Conservation (phyloP, 2,329 filamentous ascomycete species). For the Penicillium sp. region DNA sequence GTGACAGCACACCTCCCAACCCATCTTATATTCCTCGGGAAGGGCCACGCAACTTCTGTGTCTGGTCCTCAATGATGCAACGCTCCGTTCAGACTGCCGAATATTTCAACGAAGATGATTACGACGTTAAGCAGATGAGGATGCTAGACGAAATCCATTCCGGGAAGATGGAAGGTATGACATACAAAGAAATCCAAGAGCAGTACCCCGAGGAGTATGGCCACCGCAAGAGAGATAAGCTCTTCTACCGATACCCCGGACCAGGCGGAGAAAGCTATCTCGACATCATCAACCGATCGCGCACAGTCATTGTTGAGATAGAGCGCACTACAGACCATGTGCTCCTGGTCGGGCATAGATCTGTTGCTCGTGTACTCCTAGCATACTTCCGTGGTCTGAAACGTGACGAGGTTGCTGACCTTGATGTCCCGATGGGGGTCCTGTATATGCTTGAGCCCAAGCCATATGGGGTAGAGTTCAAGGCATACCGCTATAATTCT, state of each 20-base stretch:
- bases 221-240: slow-evolving; percentile 78
- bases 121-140: slow-evolving; percentile 95
- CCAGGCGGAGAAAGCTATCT: slow-evolving; percentile 95
- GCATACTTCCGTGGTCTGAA: slow-evolving; percentile 95
- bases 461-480: slow-evolving; percentile 96
- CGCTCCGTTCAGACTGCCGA: slow-evolving; percentile 84
- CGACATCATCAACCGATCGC: slow-evolving; percentile 91
- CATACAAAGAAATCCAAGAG: slow-evolving; percentile 83
- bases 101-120: slow-evolving; percentile 92
- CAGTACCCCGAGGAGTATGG: slow-evolving; percentile 77
- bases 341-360: slow-evolving; percentile 87
- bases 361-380: slow-evolving; percentile 85
- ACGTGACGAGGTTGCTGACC: slow-evolving; percentile 84
- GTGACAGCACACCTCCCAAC: slow-evolving; percentile 92
- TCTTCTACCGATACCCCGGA: slow-evolving; percentile 94
- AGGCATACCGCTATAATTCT: slow-evolving; percentile 88
- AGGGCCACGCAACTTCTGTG: slow-evolving; percentile 81
- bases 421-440: slow-evolving; percentile 91
- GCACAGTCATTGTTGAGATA: slow-evolving; percentile 93
- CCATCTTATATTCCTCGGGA: slow-evolving; percentile 66
- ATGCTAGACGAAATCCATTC: slow-evolving; percentile 97
- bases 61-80: slow-evolving; percentile 97
- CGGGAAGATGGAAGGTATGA: slow-evolving; percentile 89
- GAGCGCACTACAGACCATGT: slow-evolving; percentile 97
- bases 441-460: slow-evolving; percentile 95